Evolutionary conservation across 192 early-diverging fungal species (phyloP), one percentile per base, ranked within the genome.

Genomic region (Backusella westeae): DNA sequence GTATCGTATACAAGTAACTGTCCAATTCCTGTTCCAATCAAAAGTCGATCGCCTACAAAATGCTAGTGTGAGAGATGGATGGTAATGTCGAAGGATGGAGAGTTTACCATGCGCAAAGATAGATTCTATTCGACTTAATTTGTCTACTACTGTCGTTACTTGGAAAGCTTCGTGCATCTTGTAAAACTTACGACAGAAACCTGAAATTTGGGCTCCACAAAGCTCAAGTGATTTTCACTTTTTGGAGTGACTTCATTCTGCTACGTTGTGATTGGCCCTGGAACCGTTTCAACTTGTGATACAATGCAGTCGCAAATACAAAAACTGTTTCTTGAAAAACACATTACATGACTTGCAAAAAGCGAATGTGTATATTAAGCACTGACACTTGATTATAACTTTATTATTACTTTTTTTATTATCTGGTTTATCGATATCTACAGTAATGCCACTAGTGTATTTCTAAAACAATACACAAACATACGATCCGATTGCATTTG

Each of bases 141-240:
- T 91, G 74, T 91, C 90, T 41, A 94, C 84, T 72, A 92, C 89
- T 66, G 91, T 88, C 35, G 88, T 90, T 69, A 92, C 87, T 78
- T 91, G 87, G 77, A 94, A 94, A 63, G 93, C 93, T 85, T 93
- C 88, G 84, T 92, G 91, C 93, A 94, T 94, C 65, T 72, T 36
- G 56, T 63, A 63, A 32, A 32, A 15, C 56, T 29, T 63, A 4
- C 26, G 23, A 10, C 32, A 32, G 32, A 63, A 63, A 63, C 56
- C 23, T 63, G 23, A 63, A 63, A 63, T 4, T 29, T 32, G 32
- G 32, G 26, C 23, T 23, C 4, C 56, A 17, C 42, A 44, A 63
- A 29, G 4, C 23, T 63, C 56, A 26, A 63, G 23, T 63, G 26
- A 63, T 63, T 63, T 53, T 63, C 56, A 3, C 21, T 26, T n/a